Base-by-base conservation (phyloP, 1,139 yeast species). In the Kodamaea alishanica region DNA sequence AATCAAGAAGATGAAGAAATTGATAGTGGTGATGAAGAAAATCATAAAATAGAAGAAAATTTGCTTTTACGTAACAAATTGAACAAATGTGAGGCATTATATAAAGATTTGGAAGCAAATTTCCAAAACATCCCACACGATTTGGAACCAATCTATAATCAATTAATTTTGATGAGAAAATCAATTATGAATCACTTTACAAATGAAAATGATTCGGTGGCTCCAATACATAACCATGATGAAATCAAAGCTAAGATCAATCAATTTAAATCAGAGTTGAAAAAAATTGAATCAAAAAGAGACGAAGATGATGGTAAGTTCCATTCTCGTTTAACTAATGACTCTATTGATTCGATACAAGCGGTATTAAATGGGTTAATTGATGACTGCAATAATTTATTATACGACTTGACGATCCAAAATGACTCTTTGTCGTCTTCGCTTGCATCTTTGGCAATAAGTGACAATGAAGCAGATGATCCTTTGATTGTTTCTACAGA, bases 301-400 rank as follows among this genome's bases (percentile, higher is more conserved):
- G 70, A 69, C 46, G 38, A 45, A 10, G 55, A 55, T 11, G 59
- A 57, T 20, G 75, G 67, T 20, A 63, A 55, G 48, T 70, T 64
- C 51, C 56, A 49, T 42, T 50, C 58, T 31, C 40, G 3, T 15
- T 15, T 15, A 4, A 15, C 20, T 15, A 15, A 15, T 15, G 20
- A 15, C 4, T 15, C 20, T 47, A 8, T 35, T n/a, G 53, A 53
- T 12, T 52, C 64, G 3, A 50, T 63, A 23, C 88, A 83, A 54
- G 79, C 76, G 38, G 80, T 83, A 2, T 61, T 84, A 38, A 82
- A 83, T 54, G 90, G 90, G 8, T 64, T 84, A 29, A 63, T 87
- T 31, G 96, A 88, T 58, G 95, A 87, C 56, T 87, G 96, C 58
- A 79, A 81, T 54, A 82, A 81, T 49, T 70, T 88, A 41, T 64